Base-by-base conservation (phyloP, 1,139 yeast genomes). In the Wickerhamomyces sp. region DNA sequence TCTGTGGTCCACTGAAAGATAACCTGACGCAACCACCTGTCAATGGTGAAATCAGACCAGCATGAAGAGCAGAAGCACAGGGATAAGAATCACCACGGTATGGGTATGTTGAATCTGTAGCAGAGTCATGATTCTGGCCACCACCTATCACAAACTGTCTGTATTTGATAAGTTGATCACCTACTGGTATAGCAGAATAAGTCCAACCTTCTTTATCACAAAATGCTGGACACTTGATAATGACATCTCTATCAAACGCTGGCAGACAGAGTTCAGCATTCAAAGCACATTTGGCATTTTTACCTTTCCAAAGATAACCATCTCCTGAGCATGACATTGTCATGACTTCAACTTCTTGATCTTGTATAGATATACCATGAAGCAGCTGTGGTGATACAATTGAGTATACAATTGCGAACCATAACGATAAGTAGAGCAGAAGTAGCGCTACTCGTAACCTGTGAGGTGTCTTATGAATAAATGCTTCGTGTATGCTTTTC, bases 41-140 rank as follows among this genome's bases (percentile, higher is more conserved):
- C 32, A 70, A 58, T 18, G 92, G 82, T 2, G 94, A 80, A 1
- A 89, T 64, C 1, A 80, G 55, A 1, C 97, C 97, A 3, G 90
- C 81, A 59, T 90, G 96, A 4, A 85, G 77, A 0, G 95, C 97
- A 1, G 97, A 82, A 0, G 90, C 94, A 61, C 98, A 92, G 0
- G 92, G 81, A 55, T 68, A 89, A 1, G 96, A 85, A 60, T 92
- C 98, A 0, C 88, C 92, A 44, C 98, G 68, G 55, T 88, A 92
- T 1, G 89, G 88, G 19, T 64, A 54, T 0, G 84, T 64, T 8
- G 78, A 40, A 2, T 41, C 40, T 5, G 49, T 15, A 64, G 43
- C 0, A 74, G 49, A 51, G 15, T 43, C 47, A n/a, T 59, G 59
- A 18, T 65, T 52, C 1, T n/a, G n/a, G n/a, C 86, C 92, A 13